phyloP scores from a whole-genome alignment of 352 stramenopile species.

The Pythium rhizo-oryzae region DNA sequence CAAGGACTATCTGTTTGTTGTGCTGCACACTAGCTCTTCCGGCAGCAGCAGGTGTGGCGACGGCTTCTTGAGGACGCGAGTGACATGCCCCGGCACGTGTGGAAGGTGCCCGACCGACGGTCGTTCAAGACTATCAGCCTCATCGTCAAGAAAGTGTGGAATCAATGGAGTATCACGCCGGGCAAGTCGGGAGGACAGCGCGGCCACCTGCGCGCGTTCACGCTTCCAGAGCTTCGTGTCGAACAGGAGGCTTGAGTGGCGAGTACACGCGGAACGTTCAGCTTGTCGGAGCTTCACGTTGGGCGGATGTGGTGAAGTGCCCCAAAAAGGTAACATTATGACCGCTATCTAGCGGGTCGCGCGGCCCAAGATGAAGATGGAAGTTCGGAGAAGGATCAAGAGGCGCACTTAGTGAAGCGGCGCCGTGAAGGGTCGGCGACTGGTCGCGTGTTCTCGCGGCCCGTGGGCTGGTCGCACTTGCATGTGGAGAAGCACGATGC shows the following conservation, averaged over 20 bases:
- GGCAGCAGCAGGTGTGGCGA: background rate
- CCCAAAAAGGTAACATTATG: background rate
- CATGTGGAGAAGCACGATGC: background rate
- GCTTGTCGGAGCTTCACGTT: background rate
- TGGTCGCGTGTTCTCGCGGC: background rate
- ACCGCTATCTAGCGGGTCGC: background rate
- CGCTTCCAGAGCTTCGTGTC: too few relatives aligned
- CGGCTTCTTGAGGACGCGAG: background rate
- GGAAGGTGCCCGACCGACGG: background rate
- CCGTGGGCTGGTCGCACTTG: background rate
- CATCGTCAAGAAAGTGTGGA: background rate
- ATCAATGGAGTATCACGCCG: background rate
- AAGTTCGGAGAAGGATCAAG: background rate
- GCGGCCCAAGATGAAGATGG: background rate
- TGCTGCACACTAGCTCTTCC: background rate
- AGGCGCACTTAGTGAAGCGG: background rate
- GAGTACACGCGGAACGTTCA: background rate
- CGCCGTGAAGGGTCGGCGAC: background rate
- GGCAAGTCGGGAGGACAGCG: background rate
- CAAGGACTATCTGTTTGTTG: background rate
- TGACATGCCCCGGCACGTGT: background rate
- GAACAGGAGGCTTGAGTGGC: too few relatives aligned
- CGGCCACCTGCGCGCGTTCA: too few relatives aligned
- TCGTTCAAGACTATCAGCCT: background rate
- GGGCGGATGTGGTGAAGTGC: constrained; percentile 2